A percentile compares a stretch with the other conserved stretches of the same genome.
Evolutionary conservation across 2,329 filamentous ascomycete species (phyloP).

Genomic region (Cylindrodendrum hubeiense): DNA sequence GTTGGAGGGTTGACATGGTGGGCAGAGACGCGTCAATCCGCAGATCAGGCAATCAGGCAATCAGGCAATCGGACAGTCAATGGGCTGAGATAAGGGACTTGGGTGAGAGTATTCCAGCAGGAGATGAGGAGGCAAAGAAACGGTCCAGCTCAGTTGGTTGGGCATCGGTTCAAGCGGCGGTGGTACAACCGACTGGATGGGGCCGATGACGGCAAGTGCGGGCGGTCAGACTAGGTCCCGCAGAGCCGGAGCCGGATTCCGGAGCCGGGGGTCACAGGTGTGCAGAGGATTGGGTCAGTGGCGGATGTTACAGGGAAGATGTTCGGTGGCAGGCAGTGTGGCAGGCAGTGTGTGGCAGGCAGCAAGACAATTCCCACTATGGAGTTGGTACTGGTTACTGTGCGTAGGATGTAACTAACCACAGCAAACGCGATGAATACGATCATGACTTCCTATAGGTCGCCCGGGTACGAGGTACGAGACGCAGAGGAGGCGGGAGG

Average conservation of each 20-base stretch:
- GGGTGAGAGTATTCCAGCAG: not conserved
- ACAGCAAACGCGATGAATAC: not conserved
- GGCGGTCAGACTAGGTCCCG: conserved; percentile 2
- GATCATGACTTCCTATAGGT: not conserved
- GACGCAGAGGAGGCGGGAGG: not conserved
- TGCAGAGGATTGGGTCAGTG: not conserved
- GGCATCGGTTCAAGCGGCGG: not conserved
- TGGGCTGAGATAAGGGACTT: not conserved
- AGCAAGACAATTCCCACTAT: not conserved
- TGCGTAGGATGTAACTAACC: no score
- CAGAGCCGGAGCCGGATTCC: conserved; percentile 8
- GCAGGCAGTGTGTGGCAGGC: not conserved
- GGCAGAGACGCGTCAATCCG: not conserved
- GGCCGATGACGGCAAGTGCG: conserved; percentile 18
- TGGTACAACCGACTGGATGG: not conserved
- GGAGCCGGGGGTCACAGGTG: conserved; percentile 1
- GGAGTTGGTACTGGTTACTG: no score
- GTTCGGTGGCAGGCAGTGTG: no score
- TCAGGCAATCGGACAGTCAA: not conserved
- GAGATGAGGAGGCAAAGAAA: not conserved
- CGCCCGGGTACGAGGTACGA: not conserved
- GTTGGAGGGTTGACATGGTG: conserved; percentile 82
- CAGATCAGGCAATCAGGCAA: not conserved
- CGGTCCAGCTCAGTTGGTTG: not conserved
- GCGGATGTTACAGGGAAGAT: not conserved